Percentiles rank a stretch among this genome's conserved stretches.
These are phyloP conservation scores for Candida tammaniensis DNA, from an alignment of 805 yeast genomes.

Conservation along the genomic window DNA sequence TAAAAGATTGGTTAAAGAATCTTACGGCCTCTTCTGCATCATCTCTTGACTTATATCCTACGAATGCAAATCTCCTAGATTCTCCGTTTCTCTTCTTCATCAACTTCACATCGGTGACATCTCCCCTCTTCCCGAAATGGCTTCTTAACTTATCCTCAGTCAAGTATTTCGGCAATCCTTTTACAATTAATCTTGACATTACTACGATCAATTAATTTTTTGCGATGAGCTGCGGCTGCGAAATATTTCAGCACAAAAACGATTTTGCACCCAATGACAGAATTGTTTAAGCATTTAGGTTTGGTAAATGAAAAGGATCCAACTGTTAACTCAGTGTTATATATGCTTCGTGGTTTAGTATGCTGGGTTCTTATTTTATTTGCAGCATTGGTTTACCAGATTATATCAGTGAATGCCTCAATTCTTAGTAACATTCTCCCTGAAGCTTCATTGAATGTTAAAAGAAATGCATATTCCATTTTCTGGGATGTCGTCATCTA, in stretches of 20 bases:
- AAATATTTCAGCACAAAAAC: conserved; percentile 1
- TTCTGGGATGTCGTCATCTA: conserved; percentile 32
- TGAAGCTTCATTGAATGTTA: conserved; percentile 18
- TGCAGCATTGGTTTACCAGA: conserved; percentile 19
- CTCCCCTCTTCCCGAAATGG: conserved; percentile 60
- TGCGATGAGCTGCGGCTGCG: conserved; percentile 10
- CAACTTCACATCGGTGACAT: conserved; percentile 85
- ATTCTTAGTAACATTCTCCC: conserved; percentile 15
- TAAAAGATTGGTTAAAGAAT: conserved; percentile 72
- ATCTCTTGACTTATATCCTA: conserved; percentile 71
- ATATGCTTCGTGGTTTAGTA: conserved; percentile 16
- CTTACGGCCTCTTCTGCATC: conserved; percentile 80
- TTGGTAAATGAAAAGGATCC: conserved; percentile 17
- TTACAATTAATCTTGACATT: conserved; percentile 89
- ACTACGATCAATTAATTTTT: conserved; percentile 1
- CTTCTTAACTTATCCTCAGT: conserved; percentile 69
- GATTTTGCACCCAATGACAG: conserved; percentile 18
- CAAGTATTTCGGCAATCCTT: conserved; percentile 77
- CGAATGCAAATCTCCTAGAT: conserved; percentile 88
- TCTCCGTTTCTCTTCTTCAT: conserved; percentile 80
- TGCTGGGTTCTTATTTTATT: conserved; percentile 18
- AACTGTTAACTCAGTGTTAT: conserved; percentile 3
- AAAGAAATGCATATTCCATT: conserved; percentile 15
- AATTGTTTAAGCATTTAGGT: conserved; percentile 33
- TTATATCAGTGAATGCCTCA: conserved; percentile 16